A percentile compares a stretch with the other conserved stretches of the same genome.
These are phyloP conservation scores for Microsporum ferrugineum DNA, from an alignment of 2,329 filamentous ascomycete genomes.

Conservation along the genomic window DNA sequence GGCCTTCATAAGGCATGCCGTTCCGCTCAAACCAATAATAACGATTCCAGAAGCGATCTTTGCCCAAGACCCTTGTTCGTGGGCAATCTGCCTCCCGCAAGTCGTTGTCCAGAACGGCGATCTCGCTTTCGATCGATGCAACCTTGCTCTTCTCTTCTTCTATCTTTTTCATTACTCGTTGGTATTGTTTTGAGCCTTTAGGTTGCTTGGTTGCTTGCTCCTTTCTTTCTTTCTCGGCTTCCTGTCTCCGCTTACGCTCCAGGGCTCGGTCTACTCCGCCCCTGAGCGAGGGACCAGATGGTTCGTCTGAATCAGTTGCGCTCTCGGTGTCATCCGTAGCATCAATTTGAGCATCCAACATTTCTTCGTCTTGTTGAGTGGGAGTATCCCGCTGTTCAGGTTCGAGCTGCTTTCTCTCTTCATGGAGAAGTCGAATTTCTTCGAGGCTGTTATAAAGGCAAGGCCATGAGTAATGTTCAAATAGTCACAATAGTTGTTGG, in stretches of 20 bases:
- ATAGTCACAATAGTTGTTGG: not conserved
- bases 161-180: constrained; percentile 78
- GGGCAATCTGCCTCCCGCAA: constrained; percentile 88
- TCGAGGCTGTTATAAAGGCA: constrained; percentile 24
- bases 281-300: constrained; percentile 47
- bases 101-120: constrained; percentile 77
- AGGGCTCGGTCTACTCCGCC: constrained; percentile 57
- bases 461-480: not conserved
- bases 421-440: constrained; percentile 37
- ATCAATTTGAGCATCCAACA: constrained; percentile 48
- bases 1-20: constrained; percentile 86
- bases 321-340: constrained; percentile 38
- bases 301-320: constrained; percentile 22
- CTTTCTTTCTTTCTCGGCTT: constrained; percentile 58
- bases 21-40: constrained; percentile 99
- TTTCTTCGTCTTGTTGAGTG: constrained; percentile 28
- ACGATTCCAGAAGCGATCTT: constrained; percentile 94
- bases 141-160: constrained; percentile 74
- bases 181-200: constrained; percentile 78
- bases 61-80: constrained; percentile 76
- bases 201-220: constrained; percentile 54
- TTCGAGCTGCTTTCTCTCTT: constrained; percentile 38
- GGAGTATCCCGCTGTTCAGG: constrained; percentile 37
- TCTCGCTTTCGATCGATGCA: constrained; percentile 71
- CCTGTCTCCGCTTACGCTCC: constrained; percentile 66